phyloP scores from a whole-genome alignment of 2,329 filamentous ascomycete genomes.

The Cadophora malorum region DNA sequence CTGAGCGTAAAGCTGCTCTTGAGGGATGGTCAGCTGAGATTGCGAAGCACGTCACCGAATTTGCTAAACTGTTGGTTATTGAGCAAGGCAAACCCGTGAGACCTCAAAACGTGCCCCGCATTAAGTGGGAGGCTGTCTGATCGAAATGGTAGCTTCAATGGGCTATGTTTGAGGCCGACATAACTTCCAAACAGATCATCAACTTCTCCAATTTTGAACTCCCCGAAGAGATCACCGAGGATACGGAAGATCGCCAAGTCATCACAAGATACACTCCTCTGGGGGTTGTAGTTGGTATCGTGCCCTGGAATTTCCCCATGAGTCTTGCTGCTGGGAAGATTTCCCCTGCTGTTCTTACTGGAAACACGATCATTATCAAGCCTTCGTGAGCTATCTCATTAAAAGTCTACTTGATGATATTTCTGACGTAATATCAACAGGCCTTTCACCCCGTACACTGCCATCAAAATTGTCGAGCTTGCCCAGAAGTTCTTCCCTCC shows the following conservation, averaged over 20 bases:
- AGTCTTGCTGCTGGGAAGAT: conserved; percentile 58
- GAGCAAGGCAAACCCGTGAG: conserved; percentile 61
- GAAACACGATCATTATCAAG: conserved; percentile 62
- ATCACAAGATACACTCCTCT: conserved; percentile 54
- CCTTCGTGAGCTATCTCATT: conserved; percentile 49
- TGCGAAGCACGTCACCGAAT: conserved; percentile 47
- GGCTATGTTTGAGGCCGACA: neutral
- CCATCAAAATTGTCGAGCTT: conserved; percentile 59
- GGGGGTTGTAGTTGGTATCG: conserved; percentile 60
- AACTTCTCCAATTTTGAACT: conserved; percentile 3
- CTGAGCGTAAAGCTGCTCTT: conserved; percentile 52
- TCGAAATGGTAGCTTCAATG: no score
- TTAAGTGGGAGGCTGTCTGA: no score
- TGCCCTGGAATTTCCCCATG: conserved; percentile 65
- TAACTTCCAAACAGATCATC: neutral
- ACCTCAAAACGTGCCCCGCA: no score
- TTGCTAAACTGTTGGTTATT: conserved; percentile 53
- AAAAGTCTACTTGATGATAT: neutral
- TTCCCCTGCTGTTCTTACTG: conserved; percentile 55
- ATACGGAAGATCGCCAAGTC: conserved; percentile 43
- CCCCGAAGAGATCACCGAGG: conserved; percentile 28
- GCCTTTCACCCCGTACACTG: conserved; percentile 60
- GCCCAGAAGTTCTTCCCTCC: conserved; percentile 56
- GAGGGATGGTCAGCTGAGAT: conserved; percentile 28
- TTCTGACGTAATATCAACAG: neutral